Evolutionary conservation across 495 filamentous ascomycete species (phyloP).

Genomic region (Chaetomium cochliodes): DNA sequence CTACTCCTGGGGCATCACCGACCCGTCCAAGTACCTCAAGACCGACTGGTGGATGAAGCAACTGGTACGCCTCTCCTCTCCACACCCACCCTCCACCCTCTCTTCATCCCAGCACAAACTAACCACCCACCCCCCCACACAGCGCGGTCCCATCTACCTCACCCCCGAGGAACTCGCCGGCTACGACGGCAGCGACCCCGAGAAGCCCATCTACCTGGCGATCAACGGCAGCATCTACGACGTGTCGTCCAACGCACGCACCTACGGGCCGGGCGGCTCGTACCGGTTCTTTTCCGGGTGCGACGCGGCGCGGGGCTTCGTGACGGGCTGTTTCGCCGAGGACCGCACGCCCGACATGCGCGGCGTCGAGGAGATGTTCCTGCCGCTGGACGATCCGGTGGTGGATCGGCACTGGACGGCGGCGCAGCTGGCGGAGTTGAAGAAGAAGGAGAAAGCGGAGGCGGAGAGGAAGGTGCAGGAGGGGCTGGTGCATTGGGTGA

Average conservation of each 20-base stretch:
- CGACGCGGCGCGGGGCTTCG: constrained; percentile 85
- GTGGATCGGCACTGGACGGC: constrained; percentile 49
- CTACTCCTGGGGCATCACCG: constrained; percentile 52
- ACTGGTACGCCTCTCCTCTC: constrained; percentile 48
- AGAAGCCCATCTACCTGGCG: constrained; percentile 81
- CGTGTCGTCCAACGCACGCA: constrained; percentile 67
- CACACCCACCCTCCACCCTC: background rate
- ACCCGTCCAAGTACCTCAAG: constrained; percentile 67
- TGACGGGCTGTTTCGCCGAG: constrained; percentile 93
- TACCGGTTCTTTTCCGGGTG: constrained; percentile 86
- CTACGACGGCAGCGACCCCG: constrained; percentile 75
- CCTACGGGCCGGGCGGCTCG: constrained; percentile 86
- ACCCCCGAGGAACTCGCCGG: constrained; percentile 69
- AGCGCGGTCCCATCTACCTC: constrained; percentile 52
- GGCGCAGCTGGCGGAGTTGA: constrained; percentile 55
- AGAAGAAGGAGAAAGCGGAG: constrained; percentile 49
- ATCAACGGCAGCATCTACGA: constrained; percentile 96
- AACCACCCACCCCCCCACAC: constrained; percentile 9
- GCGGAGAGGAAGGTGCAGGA: constrained; percentile 57
- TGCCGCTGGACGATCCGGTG: constrained; percentile 68
- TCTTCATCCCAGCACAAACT: background rate
- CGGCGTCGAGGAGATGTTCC: constrained; percentile 85
- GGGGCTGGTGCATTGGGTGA: constrained; percentile 62
- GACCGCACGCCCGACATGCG: constrained; percentile 79
- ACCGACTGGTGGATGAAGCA: constrained; percentile 60